Evolutionary conservation across 192 early-diverging fungal species (phyloP).

Genomic region (Phycomyces nitens): DNA sequence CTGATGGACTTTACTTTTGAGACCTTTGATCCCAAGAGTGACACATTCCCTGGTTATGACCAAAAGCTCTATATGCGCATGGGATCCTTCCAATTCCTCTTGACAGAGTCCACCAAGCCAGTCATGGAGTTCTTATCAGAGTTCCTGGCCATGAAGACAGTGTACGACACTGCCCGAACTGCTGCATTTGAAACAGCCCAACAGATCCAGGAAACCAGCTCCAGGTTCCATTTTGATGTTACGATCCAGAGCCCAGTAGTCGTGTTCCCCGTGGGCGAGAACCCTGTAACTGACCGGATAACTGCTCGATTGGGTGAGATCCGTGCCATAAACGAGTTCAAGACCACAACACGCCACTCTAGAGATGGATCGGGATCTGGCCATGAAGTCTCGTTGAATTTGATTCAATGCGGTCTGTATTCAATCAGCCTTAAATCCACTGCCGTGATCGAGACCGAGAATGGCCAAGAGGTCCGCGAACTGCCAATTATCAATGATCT

Average conservation of each 20-base stretch:
- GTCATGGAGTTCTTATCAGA: constrained; percentile 65
- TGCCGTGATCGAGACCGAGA: constrained; percentile 5
- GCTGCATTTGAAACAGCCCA: constrained; percentile 60
- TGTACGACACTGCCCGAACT: constrained; percentile 68
- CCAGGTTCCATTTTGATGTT: constrained; percentile 69
- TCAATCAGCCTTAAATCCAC: constrained; percentile 46
- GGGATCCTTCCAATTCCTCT: constrained; percentile 60
- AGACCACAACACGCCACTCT: constrained; percentile 12
- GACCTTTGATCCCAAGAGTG: constrained; percentile 51
- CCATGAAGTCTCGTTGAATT: constrained; percentile 47
- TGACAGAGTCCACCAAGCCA: constrained; percentile 57
- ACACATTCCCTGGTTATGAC: constrained; percentile 70
- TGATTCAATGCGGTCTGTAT: constrained; percentile 57
- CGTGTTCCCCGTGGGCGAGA: constrained; percentile 61
- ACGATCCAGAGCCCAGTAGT: constrained; percentile 70
- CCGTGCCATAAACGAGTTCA: constrained; percentile 61
- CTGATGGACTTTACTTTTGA: constrained; percentile 72
- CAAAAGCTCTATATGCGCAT: constrained; percentile 56
- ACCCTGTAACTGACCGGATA: constrained; percentile 45
- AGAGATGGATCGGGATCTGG: constrained; percentile 26
- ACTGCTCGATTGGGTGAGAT: constrained; percentile 70
- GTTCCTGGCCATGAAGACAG: constrained; percentile 67
- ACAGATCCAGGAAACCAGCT: constrained; percentile 63
- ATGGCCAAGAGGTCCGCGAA: not conserved
- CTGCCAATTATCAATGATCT: constrained; percentile 70